Percentiles rank a stretch among this genome's conserved stretches.
Evolutionary conservation across 2,329 filamentous ascomycete genomes (phyloP).

Genomic region (Cladosporium sp.): DNA sequence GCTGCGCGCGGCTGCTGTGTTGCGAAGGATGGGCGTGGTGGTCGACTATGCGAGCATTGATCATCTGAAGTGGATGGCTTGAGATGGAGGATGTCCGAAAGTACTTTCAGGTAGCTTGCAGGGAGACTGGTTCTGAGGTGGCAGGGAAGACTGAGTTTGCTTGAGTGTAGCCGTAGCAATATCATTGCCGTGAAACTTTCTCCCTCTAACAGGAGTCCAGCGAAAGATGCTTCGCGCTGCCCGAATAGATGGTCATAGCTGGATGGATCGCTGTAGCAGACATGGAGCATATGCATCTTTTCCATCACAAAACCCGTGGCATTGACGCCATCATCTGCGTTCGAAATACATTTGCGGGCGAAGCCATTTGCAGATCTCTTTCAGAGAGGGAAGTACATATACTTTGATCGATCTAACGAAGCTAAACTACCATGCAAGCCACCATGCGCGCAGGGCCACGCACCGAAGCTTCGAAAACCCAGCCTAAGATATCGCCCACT

Average conservation of each 20-base stretch:
- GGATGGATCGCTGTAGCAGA: neutral
- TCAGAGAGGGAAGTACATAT: neutral
- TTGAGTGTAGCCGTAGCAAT: too few relatives aligned
- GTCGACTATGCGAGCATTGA: too few relatives aligned
- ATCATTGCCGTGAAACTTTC: too few relatives aligned
- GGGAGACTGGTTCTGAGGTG: too few relatives aligned
- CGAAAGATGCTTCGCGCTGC: slow-evolving; percentile 59
- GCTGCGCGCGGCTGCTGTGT: too few relatives aligned
- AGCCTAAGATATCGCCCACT: neutral
- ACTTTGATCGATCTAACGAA: neutral
- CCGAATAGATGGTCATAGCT: neutral
- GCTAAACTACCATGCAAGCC: neutral
- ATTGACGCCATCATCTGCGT: neutral
- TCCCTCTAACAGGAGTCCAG: too few relatives aligned
- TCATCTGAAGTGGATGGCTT: too few relatives aligned
- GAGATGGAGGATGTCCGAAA: too few relatives aligned
- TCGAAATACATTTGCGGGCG: neutral
- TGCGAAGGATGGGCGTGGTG: too few relatives aligned
- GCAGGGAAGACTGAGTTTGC: too few relatives aligned
- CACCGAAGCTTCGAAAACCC: neutral
- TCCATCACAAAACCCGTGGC: too few relatives aligned
- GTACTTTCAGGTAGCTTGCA: too few relatives aligned
- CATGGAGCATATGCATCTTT: neutral
- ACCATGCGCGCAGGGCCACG: neutral
- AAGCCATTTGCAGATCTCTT: neutral